Evolutionary conservation across 2,329 filamentous ascomycete species (phyloP).

Genomic region (Fusarium sp.): DNA sequence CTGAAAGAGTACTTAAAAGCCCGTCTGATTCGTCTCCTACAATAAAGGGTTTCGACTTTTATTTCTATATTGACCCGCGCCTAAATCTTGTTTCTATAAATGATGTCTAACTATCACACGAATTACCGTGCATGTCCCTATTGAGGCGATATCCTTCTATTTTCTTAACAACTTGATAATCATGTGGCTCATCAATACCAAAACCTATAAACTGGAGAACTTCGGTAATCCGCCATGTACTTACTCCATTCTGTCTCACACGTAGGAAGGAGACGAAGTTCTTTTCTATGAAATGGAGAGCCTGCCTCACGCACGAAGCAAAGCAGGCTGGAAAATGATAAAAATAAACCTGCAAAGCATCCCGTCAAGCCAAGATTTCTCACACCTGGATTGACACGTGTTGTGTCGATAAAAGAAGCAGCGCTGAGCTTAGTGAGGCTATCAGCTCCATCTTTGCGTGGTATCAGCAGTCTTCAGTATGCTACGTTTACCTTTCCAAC

Average conservation of each 20-base stretch:
- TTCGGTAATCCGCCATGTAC: fast-evolving
- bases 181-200: not conserved
- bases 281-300: not conserved
- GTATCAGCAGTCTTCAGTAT: not conserved
- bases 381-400: not conserved
- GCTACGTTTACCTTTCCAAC: not conserved
- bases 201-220: not conserved
- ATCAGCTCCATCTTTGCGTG: not conserved
- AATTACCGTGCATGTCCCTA: not conserved
- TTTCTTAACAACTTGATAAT: fast-evolving
- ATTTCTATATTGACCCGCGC: fast-evolving
- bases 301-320: not conserved
- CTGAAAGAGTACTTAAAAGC: too few relatives aligned
- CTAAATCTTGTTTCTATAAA: not conserved
- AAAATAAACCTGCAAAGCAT: not conserved
- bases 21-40: too few relatives aligned
- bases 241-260: not conserved
- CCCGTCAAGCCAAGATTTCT: fast-evolving
- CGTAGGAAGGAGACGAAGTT: not conserved
- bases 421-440: not conserved
- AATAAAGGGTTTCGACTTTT: fast-evolving
- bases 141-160: fast-evolving
- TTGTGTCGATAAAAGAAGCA: not conserved
- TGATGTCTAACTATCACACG: too few relatives aligned
- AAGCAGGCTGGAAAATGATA: not conserved